Base-by-base conservation (phyloP, 805 yeast genomes). In the Kazachstania africana region DNA sequence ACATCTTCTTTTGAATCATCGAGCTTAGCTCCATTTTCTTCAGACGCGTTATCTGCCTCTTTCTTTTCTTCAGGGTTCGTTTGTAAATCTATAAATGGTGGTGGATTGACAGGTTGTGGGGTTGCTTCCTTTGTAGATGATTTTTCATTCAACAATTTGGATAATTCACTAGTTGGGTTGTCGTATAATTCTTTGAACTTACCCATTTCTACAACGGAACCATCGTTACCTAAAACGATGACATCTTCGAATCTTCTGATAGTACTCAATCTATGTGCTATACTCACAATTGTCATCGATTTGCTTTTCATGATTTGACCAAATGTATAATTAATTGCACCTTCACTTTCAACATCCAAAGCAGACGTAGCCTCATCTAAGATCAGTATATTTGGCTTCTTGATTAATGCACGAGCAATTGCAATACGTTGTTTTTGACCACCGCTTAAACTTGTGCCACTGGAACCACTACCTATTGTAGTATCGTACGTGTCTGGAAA, bases 311-410 rank as follows among this genome's bases (percentile, higher is more conserved):
- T 70, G 32, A 87, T 60, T 27, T 63, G 58, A 20, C 77, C 74
- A 38, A 88, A 63, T 8, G 95, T 87, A 35, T 70, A 70, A 60
- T 83, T 81, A 29, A 91, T 94, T 0, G 88, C 78, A 43, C 80
- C 55, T 12, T 78, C 66, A 49, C 81, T 80, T 23, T 68, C 72
- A 0, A 74, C 66, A 52, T 91, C 98, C 31, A 91, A 61, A 0
- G 94, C 81, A 1, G 96, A 76, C 0, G 97, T 87, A 31, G 88
- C 81, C 50, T 91, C 98, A 54, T 91, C 98, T 28, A 91, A 54
- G 24, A 75, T 62, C 37, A 75, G 52, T 5, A 91, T 63, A n/a
- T 75, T 62, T 0, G 97, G 94, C 24, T 68, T 65, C 31, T 91
- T 63, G 8, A 87, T 47, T 20, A 91, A 47, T 0, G 94, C 94